phyloP scores from a whole-genome alignment of 2,329 filamentous ascomycete species.

The Fragosphaeria purpurea region DNA sequence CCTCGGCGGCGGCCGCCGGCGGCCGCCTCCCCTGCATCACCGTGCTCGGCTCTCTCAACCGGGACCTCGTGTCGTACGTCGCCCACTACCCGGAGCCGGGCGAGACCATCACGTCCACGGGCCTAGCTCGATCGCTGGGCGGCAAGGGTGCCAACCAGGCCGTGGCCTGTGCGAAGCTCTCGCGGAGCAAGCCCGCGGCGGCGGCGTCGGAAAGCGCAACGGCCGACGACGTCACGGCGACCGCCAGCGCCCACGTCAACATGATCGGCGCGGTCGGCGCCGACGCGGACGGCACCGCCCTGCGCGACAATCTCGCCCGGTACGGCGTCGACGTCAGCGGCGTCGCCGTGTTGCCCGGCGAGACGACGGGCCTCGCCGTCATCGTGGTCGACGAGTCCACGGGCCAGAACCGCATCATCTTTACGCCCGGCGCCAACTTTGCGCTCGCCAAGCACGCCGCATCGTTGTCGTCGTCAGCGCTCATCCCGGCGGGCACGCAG shows the following conservation, averaged over 20 bases:
- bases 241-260: slow-evolving; percentile 36
- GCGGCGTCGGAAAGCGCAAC: slow-evolving; percentile 19
- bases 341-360: slow-evolving; percentile 32
- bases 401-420: slow-evolving; percentile 67
- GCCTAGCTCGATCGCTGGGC: slow-evolving; percentile 71
- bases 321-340: slow-evolving; percentile 53
- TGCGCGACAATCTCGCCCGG: slow-evolving; percentile 46
- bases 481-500: slow-evolving; percentile 30
- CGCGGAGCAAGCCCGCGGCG: slow-evolving; percentile 35
- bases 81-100: slow-evolving; percentile 72
- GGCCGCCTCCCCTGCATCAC: slow-evolving; percentile 47
- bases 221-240: slow-evolving; percentile 25
- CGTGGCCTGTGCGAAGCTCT: slow-evolving; percentile 76
- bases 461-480: slow-evolving; percentile 22
- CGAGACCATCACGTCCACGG: slow-evolving; percentile 74
- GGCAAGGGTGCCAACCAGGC: slow-evolving; percentile 97
- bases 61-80: slow-evolving; percentile 84
- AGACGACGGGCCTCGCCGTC: slow-evolving; percentile 60
- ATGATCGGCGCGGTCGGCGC: slow-evolving; percentile 68
- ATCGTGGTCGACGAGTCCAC: slow-evolving; percentile 65
- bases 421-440: slow-evolving; percentile 63
- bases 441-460: slow-evolving; percentile 24
- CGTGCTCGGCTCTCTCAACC: slow-evolving; percentile 87
- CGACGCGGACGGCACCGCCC: slow-evolving; percentile 52
- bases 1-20: background rate